A percentile compares a stretch with the other conserved stretches of the same genome.
phyloP scores from a whole-genome alignment of 2,329 filamentous ascomycete genomes.

The Penicillium glabrum region DNA sequence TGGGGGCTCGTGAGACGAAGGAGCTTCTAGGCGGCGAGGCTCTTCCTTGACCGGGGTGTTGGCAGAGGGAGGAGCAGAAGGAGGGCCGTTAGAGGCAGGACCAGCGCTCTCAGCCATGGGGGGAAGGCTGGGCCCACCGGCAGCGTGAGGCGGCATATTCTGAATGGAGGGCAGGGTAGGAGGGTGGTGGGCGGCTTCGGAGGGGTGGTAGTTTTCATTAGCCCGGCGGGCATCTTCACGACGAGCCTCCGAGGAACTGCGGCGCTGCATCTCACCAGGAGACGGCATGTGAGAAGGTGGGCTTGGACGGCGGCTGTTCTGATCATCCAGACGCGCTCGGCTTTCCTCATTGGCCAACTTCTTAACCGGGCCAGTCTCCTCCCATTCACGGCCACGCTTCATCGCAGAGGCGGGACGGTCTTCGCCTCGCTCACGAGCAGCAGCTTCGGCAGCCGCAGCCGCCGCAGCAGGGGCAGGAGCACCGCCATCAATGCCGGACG shows the following conservation, averaged over 20 bases:
- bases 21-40: constrained; percentile 45
- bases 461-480: constrained; percentile 67
- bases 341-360: constrained; percentile 88
- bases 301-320: constrained; percentile 73
- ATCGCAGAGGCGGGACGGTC: constrained; percentile 74
- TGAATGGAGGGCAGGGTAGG: constrained; percentile 58
- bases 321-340: constrained; percentile 81
- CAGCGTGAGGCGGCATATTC: constrained; percentile 46
- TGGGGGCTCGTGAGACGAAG: constrained; percentile 71
- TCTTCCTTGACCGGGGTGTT: constrained; percentile 63
- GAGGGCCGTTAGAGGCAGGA: constrained; percentile 44
- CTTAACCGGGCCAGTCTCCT: constrained; percentile 72
- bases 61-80: constrained; percentile 37
- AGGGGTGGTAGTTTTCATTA: constrained; percentile 83
- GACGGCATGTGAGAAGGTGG: constrained; percentile 59
- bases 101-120: constrained; percentile 52
- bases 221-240: constrained; percentile 69
- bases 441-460: constrained; percentile 66
- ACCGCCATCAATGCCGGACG: constrained; percentile 65
- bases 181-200: constrained; percentile 85
- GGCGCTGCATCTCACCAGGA: constrained; percentile 66
- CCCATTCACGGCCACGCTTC: constrained; percentile 91
- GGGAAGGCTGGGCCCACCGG: constrained; percentile 55
- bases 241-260: constrained; percentile 72
- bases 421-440: constrained; percentile 62